phyloP scores from a whole-genome alignment of 768 basidiomycete genomes.

The Mycena metata region DNA sequence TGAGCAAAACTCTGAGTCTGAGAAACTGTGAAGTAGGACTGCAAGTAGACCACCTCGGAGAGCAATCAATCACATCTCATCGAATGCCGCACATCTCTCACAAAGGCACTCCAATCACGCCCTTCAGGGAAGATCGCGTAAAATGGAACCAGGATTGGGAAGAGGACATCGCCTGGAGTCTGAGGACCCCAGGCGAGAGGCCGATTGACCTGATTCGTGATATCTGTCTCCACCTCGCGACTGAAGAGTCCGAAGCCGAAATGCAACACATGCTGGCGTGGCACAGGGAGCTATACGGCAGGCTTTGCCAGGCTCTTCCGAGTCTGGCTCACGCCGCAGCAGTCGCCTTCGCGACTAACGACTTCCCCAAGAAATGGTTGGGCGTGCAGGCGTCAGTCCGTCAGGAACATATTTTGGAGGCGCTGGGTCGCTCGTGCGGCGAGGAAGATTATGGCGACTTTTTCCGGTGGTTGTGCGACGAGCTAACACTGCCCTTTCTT shows the following conservation, averaged over 20 bases:
- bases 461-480: not conserved
- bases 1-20: no score
- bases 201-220: not conserved
- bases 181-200: not conserved
- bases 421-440: not conserved
- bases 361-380: slow-evolving; percentile 8
- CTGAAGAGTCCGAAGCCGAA: slow-evolving; percentile 12
- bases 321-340: slow-evolving; percentile 1
- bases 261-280: slow-evolving; percentile 5
- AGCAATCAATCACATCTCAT: no score
- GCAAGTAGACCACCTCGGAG: no score
- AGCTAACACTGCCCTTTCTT: slow-evolving; percentile 5
- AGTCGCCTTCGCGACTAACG: slow-evolving; percentile 6
- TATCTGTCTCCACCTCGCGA: not conserved
- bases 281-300: slow-evolving; percentile 1
- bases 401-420: slow-evolving; percentile 13
- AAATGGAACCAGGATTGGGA: slow-evolving; percentile 5
- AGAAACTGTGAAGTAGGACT: no score
- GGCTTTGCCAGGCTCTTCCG: not conserved
- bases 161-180: not conserved
- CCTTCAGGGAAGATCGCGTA: not conserved
- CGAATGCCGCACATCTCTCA: not conserved
- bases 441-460: not conserved
- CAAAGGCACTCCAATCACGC: not conserved
- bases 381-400: not conserved